phyloP scores from a whole-genome alignment of 805 yeast genomes.

The Metschnikowia proteae region DNA sequence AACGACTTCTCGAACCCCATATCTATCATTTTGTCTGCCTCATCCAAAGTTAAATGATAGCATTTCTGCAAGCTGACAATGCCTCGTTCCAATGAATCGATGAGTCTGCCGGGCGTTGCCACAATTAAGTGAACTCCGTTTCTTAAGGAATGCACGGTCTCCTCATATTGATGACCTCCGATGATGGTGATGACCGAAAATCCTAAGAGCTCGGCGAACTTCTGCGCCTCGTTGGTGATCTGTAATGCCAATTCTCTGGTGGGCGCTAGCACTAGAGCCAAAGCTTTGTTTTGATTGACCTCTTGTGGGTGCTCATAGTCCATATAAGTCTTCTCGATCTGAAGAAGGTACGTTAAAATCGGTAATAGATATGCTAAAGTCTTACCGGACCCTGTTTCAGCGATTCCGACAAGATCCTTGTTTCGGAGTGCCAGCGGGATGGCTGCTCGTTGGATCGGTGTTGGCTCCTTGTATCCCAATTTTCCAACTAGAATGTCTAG shows the following conservation, averaged over 20 bases:
- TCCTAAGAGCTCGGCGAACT: conserved; percentile 41
- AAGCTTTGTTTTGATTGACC: conserved; percentile 57
- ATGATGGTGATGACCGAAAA: conserved; percentile 62
- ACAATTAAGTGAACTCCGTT: conserved; percentile 75
- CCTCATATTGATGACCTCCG: conserved; percentile 87
- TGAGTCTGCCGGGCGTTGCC: conserved; percentile 91
- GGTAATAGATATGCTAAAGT: conserved; percentile 84
- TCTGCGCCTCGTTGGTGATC: conserved; percentile 62
- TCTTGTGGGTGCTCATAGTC: conserved; percentile 42
- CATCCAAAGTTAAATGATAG: conserved; percentile 76
- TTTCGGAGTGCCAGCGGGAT: conserved; percentile 63
- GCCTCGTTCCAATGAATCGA: conserved; percentile 74
- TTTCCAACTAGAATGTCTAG: conserved; percentile 30
- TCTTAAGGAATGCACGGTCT: conserved; percentile 55
- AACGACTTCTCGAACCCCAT: conserved; percentile 89
- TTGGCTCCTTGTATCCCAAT: conserved; percentile 60
- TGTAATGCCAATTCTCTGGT: conserved; percentile 93
- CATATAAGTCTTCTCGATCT: conserved; percentile 32
- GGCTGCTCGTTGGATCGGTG: conserved; percentile 88
- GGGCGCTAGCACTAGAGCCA: conserved; percentile 81
- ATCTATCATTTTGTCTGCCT: conserved; percentile 94
- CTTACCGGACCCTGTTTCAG: conserved; percentile 96
- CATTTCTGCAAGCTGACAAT: conserved; percentile 58
- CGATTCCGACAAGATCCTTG: conserved; percentile 80
- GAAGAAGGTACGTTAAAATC: conserved; percentile 48